Evolutionary conservation across 768 basidiomycete species (phyloP).

Genomic region (Pholiota microspora): DNA sequence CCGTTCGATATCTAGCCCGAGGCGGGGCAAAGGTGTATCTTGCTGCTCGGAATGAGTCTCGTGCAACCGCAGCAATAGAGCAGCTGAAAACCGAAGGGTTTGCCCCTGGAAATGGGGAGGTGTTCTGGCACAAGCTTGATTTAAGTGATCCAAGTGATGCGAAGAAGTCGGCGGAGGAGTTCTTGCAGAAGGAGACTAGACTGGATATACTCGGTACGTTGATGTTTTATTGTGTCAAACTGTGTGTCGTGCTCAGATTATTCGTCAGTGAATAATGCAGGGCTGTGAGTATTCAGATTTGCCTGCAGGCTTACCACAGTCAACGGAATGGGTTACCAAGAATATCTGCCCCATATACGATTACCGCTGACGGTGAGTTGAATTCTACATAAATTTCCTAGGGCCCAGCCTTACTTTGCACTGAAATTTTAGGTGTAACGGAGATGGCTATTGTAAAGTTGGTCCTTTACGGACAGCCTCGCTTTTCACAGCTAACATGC

Average conservation of each 20-base stretch:
- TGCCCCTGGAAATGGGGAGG: conserved; percentile 41
- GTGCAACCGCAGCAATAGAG: conserved; percentile 47
- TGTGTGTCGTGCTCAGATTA: neutral
- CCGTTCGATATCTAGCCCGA: conserved; percentile 48
- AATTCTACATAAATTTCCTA: neutral
- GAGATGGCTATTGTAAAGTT: conserved; percentile 43
- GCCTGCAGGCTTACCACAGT: neutral
- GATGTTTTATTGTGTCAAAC: too few relatives aligned
- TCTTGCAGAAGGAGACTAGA: conserved; percentile 46
- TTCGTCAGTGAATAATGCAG: conserved; percentile 54
- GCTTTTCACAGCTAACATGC: neutral
- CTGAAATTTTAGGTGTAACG: conserved; percentile 32
- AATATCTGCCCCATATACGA: conserved; percentile 7
- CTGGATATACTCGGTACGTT: conserved; percentile 50
- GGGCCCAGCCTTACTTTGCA: too few relatives aligned
- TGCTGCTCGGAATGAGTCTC: conserved; percentile 45
- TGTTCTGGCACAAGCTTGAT: conserved; percentile 52
- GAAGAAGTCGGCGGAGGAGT: conserved; percentile 46
- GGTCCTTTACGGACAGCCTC: conserved; percentile 4
- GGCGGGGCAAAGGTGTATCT: conserved; percentile 61
- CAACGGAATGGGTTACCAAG: neutral
- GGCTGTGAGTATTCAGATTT: conserved; percentile 31
- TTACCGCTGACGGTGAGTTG: conserved; percentile 12
- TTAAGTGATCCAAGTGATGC: conserved; percentile 45
- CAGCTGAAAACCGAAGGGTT: conserved; percentile 42